phyloP scores from a whole-genome alignment of 805 yeast genomes.

The Myxozyma neglecta region DNA sequence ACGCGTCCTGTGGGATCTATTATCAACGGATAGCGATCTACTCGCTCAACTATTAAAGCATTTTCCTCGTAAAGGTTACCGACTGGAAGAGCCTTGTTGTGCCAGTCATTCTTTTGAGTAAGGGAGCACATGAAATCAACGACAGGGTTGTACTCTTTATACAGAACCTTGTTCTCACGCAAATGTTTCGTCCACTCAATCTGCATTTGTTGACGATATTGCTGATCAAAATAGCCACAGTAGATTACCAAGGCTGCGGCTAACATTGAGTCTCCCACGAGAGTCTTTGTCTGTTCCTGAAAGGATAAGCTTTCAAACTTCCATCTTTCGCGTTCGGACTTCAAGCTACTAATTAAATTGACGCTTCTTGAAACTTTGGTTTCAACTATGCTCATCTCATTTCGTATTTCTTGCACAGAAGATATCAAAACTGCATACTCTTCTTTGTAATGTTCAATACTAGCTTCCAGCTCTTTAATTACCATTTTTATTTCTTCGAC shows the following conservation, averaged over 20 bases:
- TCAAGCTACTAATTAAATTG: conserved; percentile 59
- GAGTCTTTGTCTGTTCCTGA: conserved; percentile 44
- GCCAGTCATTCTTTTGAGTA: conserved; percentile 53
- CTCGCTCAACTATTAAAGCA: conserved; percentile 50
- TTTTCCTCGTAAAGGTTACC: conserved; percentile 69
- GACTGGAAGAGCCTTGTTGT: conserved; percentile 50
- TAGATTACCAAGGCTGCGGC: conserved; percentile 63
- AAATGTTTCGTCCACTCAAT: conserved; percentile 45
- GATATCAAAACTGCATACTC: conserved; percentile 73
- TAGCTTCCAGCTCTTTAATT: conserved; percentile 66
- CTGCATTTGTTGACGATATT: conserved; percentile 44
- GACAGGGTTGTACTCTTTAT: conserved; percentile 43
- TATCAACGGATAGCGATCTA: conserved; percentile 53
- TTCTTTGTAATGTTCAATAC: conserved; percentile 66
- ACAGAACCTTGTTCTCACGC: conserved; percentile 42
- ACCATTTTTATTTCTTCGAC: conserved; percentile 75
- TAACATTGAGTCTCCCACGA: conserved; percentile 67
- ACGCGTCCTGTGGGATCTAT: conserved; percentile 69
- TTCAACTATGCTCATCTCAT: conserved; percentile 65
- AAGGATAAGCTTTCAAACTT: conserved; percentile 55
- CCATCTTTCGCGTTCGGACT: conserved; percentile 76
- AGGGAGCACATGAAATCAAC: conserved; percentile 46
- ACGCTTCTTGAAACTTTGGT: conserved; percentile 62
- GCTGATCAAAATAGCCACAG: conserved; percentile 59
- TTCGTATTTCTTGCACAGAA: conserved; percentile 71